phyloP scores from a whole-genome alignment of 768 basidiomycete species.

The Russula griseocarnosa region DNA sequence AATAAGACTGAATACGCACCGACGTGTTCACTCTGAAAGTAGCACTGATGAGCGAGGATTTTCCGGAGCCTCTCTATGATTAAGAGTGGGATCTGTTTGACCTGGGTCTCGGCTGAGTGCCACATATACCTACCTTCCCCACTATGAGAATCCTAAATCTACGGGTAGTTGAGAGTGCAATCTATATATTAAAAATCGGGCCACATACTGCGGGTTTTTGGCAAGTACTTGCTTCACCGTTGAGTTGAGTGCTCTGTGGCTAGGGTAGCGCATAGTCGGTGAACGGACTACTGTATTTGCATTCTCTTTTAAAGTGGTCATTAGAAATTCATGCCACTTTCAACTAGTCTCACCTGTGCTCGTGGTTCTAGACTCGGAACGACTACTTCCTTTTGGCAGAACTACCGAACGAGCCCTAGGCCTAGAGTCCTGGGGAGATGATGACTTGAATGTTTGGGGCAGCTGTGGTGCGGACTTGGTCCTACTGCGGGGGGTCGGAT shows the following conservation, averaged over 20 bases:
- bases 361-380: neutral
- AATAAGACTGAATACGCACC: neutral
- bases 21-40: constrained; percentile 10
- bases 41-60: constrained; percentile 7
- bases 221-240: neutral
- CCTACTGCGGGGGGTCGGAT: too few relatives aligned
- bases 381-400: too few relatives aligned
- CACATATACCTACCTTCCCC: neutral
- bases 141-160: constrained; percentile 17
- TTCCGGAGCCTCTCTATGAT: constrained; percentile 5
- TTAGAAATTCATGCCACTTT: neutral
- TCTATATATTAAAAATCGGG: neutral
- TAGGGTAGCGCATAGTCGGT: neutral
- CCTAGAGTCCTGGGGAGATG: neutral
- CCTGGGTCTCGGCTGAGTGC: neutral
- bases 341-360: neutral
- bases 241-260: neutral
- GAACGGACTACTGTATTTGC: neutral
- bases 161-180: neutral
- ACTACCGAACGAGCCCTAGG: neutral
- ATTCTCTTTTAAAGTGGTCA: neutral
- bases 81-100: neutral
- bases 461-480: neutral
- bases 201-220: neutral
- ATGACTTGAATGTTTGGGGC: neutral